Percentiles rank a stretch among this genome's conserved stretches.
Evolutionary conservation across 1,284 basidiomycete genomes (phyloP).

Genomic region (Tilletia horrida): DNA sequence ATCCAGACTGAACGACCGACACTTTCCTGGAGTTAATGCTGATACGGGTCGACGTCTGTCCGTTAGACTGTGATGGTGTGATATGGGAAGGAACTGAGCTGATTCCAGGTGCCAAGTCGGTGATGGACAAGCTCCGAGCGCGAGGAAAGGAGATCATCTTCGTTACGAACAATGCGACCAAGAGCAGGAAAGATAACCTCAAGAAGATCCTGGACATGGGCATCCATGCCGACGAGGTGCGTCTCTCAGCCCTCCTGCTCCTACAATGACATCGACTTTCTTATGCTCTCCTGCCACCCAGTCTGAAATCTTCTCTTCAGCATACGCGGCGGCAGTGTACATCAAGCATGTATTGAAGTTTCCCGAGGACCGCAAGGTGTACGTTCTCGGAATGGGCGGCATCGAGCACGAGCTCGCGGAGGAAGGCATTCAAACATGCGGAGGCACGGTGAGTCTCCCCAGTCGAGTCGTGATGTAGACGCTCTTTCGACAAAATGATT

Average conservation of each 20-base stretch:
- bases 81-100: conserved; percentile 71
- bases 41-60: too few species aligned
- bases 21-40: neutral
- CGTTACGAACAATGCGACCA: conserved; percentile 97
- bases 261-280: neutral
- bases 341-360: conserved; percentile 82
- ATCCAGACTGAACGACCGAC: neutral
- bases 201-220: conserved; percentile 85
- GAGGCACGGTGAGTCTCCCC: conserved; percentile 80
- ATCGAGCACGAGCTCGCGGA: conserved; percentile 85
- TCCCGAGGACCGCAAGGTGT: conserved; percentile 87
- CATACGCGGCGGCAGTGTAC: conserved; percentile 89
- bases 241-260: conserved; percentile 43
- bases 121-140: conserved; percentile 46
- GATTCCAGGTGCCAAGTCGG: conserved; percentile 55
- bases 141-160: conserved; percentile 84
- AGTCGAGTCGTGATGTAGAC: too few species aligned
- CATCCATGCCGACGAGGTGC: conserved; percentile 76
- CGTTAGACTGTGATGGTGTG: conserved; percentile 92
- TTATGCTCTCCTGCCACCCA: conserved; percentile 51
- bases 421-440: conserved; percentile 74
- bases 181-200: conserved; percentile 81
- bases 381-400: conserved; percentile 87
- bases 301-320: conserved; percentile 94
- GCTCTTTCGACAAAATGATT: too few species aligned